Conservation (phyloP, 106 monocot species). For the Allium fistulosum region DNA sequence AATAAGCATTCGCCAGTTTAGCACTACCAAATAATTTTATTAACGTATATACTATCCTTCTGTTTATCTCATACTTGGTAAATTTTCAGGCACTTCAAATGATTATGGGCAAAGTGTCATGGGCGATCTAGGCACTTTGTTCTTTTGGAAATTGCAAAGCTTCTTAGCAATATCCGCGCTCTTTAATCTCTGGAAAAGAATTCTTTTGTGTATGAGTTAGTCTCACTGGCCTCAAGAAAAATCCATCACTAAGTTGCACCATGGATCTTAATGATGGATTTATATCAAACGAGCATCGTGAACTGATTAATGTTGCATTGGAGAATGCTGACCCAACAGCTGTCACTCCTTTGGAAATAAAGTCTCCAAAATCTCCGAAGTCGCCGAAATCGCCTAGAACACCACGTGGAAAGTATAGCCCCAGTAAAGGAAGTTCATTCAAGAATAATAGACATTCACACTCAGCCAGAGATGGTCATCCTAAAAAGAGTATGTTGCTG, state of each 20-base stretch:
- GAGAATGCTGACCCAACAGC: conserved; percentile 18
- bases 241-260: neutral
- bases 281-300: conserved; percentile 18
- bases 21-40: too few species aligned
- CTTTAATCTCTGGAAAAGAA: conserved; percentile 9
- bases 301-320: conserved; percentile 11
- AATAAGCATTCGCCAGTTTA: too few species aligned
- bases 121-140: conserved; percentile 12
- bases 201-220: conserved; percentile 8
- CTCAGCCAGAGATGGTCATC: conserved; percentile 18
- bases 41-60: too few species aligned
- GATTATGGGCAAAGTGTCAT: neutral
- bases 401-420: conserved; percentile 16
- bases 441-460: conserved; percentile 23
- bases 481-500: conserved; percentile 19
- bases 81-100: neutral
- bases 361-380: conserved; percentile 1
- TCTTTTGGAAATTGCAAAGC: conserved; percentile 17
- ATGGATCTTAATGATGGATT: conserved; percentile 24
- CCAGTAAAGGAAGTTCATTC: conserved; percentile 16
- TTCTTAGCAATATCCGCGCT: conserved; percentile 8
- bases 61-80: neutral
- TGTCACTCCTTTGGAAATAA: conserved; percentile 21
- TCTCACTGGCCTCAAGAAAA: conserved; percentile 1
- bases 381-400: conserved; percentile 19